Percentiles rank a stretch among this genome's conserved stretches.
phyloP scores from a whole-genome alignment of 257 asterid genomes.

The Cordia subcordata region DNA sequence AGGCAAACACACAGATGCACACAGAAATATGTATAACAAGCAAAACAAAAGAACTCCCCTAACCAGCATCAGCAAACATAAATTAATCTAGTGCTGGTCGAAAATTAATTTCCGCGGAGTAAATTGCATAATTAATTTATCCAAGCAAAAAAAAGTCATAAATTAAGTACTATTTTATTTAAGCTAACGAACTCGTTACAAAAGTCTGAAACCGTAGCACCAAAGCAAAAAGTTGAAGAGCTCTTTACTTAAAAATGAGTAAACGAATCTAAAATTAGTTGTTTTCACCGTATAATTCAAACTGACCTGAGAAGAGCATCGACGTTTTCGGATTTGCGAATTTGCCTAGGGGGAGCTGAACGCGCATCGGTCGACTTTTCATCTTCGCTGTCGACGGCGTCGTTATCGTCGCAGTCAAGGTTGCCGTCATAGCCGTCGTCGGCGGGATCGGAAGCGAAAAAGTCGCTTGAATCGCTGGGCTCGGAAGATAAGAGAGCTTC shows the following conservation, averaged over 20 bases:
- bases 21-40: too few relatives aligned
- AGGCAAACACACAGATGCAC: too few relatives aligned
- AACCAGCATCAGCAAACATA: background rate
- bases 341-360: constrained; percentile 36
- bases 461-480: constrained; percentile 42
- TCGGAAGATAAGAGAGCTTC: constrained; percentile 35
- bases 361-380: constrained; percentile 18
- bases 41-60: background rate
- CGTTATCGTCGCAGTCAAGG: constrained; percentile 27
- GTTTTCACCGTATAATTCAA: background rate
- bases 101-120: background rate
- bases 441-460: constrained; percentile 13
- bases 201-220: background rate
- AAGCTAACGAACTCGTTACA: too few relatives aligned
- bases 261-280: background rate
- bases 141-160: too few relatives aligned
- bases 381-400: constrained; percentile 30
- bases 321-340: constrained; percentile 55
- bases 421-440: constrained; percentile 29
- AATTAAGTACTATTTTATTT: too few relatives aligned
- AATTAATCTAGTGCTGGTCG: too few relatives aligned
- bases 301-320: constrained; percentile 67
- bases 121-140: too few relatives aligned
- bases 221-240: background rate
- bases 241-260: background rate